These are phyloP conservation scores for Dichomitus squalens DNA, from an alignment of 1,284 basidiomycete species.

Conservation along the genomic window DNA sequence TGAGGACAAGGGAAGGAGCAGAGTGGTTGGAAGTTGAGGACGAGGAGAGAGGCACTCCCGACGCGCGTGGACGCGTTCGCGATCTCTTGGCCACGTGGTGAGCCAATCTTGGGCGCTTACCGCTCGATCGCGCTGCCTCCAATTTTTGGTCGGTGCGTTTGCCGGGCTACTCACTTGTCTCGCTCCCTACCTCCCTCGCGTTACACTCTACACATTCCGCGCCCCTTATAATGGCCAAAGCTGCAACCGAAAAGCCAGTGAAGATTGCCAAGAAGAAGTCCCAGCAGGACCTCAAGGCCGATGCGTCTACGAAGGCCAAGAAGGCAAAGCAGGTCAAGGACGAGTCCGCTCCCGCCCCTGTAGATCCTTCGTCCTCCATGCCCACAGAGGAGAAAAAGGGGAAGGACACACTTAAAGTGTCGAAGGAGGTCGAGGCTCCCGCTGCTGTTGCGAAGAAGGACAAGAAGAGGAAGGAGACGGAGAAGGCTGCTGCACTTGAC, in stretches of 20 bases:
- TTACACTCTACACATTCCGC: neutral
- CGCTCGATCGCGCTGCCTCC: neutral
- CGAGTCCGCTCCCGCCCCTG: neutral
- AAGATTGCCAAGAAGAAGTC: conserved; percentile 23
- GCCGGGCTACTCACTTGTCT: neutral
- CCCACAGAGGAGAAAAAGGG: conserved; percentile 13
- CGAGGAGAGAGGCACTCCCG: conserved; percentile 4
- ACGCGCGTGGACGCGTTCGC: conserved; percentile 20
- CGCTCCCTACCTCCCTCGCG: neutral
- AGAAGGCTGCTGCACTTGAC: conserved; percentile 3
- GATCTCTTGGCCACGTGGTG: conserved; percentile 19
- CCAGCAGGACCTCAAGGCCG: conserved; percentile 16
- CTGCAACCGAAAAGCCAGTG: conserved; percentile 12
- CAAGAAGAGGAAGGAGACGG: conserved; percentile 2
- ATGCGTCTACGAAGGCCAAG: conserved; percentile 10
- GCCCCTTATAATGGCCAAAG: conserved; percentile 18
- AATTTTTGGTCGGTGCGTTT: conserved; percentile 11
- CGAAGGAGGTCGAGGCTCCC: conserved; percentile 1
- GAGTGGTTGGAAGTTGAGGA: conserved; percentile 2
- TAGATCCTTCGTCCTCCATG: conserved; percentile 13
- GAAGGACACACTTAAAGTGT: conserved; percentile 7
- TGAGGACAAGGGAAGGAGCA: neutral
- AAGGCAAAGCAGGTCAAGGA: conserved; percentile 12
- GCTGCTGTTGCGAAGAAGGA: conserved; percentile 1
- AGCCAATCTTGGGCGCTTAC: conserved; percentile 7